Evolutionary conservation across 768 basidiomycete genomes (phyloP), one percentile per base, ranked within the genome.

Genomic region (Mycena floridula): DNA sequence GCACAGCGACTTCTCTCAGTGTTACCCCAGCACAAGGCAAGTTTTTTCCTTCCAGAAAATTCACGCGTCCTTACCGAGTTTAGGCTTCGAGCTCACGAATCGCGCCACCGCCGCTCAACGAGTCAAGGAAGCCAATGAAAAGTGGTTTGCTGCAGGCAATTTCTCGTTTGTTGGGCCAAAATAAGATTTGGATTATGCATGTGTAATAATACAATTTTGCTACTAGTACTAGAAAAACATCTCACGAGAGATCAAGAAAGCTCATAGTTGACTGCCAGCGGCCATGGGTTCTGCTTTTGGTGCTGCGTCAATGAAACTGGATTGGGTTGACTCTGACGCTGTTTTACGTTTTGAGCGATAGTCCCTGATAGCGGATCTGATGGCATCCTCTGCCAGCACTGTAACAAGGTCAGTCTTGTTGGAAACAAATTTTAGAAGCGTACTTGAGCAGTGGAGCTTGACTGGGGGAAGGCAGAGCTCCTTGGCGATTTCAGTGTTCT

Each of bases 401-500:
- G 60, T 49, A n/a, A n/a, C n/a, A 59, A 60, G 53, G 44, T 53
- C 38, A n/a, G 46, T 43, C 45, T 48, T 25, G 40, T 25, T 12
- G 45, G 39, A 21, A 18, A 6, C 24, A 43, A 40, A 42, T 24
- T n/a, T 22, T 40, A n/a, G n/a, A 25, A 21, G 27, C 86, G 41
- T 54, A 93, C 91, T 93, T 23, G 90, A 92, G 59, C 91, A 93
- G 64, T 93, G 90, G 15, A 93, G 79, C 66, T 98, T 98, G 58
- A 98, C 95, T 40, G 95, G 94, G 5, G 95, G 95, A 39, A 98
- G 67, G 56, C 87, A 88, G 15, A 98, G 68, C 65, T 98, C 96
- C 69, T 96, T 94, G 18, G 96, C 96, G 60, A 98, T 99, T 63
- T 98, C 96, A 9, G 96, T 98, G 72, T 99, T 99, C 69, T 94